Conservation (phyloP, 1,284 basidiomycete species). For the Tilletia indica region DNA sequence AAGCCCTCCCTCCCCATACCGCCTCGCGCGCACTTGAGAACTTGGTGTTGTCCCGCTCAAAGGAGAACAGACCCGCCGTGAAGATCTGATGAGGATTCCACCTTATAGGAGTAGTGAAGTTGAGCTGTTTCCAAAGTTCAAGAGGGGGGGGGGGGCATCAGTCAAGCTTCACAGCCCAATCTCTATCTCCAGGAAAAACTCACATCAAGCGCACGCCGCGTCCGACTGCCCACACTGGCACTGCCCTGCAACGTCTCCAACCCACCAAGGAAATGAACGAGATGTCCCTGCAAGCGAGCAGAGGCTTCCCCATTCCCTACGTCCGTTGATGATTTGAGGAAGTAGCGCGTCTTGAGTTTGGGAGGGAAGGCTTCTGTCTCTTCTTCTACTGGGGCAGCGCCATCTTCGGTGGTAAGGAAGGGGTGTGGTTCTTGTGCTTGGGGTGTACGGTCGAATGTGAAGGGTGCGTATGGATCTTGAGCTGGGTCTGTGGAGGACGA, state of each 20-base stretch:
- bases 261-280: conserved; percentile 79
- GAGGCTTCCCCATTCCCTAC: conserved; percentile 90
- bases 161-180: not conserved
- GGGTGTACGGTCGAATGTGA: not conserved
- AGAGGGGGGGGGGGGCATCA: not conserved
- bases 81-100: not conserved
- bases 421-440: not conserved
- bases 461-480: not conserved
- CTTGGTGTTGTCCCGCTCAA: conserved; percentile 2
- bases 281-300: conserved; percentile 45
- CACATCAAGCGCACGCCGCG: conserved; percentile 69
- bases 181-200: not conserved
- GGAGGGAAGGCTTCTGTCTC: conserved; percentile 61
- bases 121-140: not conserved
- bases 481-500: not conserved
- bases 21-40: conserved; percentile 11
- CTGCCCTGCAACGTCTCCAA: conserved; percentile 85
- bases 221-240: conserved; percentile 81
- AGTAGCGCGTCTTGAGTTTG: conserved; percentile 74
- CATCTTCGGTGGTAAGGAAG: not conserved
- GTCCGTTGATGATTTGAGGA: conserved; percentile 82
- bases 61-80: conserved; percentile 13
- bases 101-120: not conserved
- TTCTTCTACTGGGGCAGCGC: not conserved
- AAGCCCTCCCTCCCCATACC: not conserved